Evolutionary conservation across 2,329 filamentous ascomycete species (phyloP).

Genomic region (Sclerotinia spermophila): DNA sequence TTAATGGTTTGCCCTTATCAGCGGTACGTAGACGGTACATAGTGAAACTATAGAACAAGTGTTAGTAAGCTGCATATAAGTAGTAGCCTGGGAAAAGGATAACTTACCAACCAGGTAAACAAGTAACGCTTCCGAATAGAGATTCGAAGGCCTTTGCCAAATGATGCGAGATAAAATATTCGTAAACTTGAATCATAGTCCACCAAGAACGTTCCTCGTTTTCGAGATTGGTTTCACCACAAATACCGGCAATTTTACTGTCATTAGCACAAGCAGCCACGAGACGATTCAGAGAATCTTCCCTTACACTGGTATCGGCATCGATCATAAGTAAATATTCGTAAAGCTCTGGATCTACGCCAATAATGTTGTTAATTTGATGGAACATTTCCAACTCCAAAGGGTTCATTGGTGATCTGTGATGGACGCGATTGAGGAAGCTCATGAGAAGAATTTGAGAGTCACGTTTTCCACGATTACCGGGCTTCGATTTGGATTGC

Average conservation of each 20-base stretch:
- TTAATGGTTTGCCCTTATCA: constrained; percentile 89
- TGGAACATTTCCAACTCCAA: constrained; percentile 98
- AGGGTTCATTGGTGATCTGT: constrained; percentile 89
- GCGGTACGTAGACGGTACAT: constrained; percentile 97
- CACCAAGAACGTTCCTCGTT: constrained; percentile 96
- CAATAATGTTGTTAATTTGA: constrained; percentile 98
- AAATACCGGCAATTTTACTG: constrained; percentile 94
- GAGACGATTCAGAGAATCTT: constrained; percentile 88
- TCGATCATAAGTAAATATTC: constrained; percentile 98
- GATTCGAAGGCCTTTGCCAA: constrained; percentile 96
- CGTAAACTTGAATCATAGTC: constrained; percentile 99
- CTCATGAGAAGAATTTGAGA: constrained; percentile 94
- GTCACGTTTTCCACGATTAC: constrained; percentile 97
- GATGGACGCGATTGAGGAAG: constrained; percentile 97
- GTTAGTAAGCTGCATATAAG: constrained; percentile 34
- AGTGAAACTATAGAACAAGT: constrained; percentile 68
- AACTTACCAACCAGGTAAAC: constrained; percentile 95
- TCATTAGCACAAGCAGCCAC: constrained; percentile 92
- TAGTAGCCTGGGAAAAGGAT: neutral
- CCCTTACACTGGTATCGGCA: constrained; percentile 89
- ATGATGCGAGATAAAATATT: constrained; percentile 99
- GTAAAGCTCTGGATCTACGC: constrained; percentile 94
- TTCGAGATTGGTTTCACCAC: constrained; percentile 91
- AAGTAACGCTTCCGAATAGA: constrained; percentile 95
- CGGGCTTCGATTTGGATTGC: constrained; percentile 84